Evolutionary conservation across 192 early-diverging fungal genomes (phyloP), one percentile per base, ranked within the genome.

Genomic region (Backusella parvicylindrica): DNA sequence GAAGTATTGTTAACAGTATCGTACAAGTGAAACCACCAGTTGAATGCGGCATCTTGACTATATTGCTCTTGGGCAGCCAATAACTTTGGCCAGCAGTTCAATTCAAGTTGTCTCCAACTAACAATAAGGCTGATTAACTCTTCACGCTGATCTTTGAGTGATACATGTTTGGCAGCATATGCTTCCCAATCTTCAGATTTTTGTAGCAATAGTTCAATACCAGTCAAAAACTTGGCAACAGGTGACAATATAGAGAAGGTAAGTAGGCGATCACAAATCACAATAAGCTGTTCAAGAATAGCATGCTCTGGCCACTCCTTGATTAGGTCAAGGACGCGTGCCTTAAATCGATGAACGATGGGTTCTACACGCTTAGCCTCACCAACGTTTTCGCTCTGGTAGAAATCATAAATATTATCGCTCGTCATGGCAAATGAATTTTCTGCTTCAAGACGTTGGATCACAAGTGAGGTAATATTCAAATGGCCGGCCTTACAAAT

Each of bases 161-260:
- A 94, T 30, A 93, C 90, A 26, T 95, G 92, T 18, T 88, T 82
- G 72, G 90, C 90, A 11, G 97, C 95, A 72, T 94, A 96, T 15
- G 89, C 80, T 81, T 98, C 90, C 98, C 98, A 99, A 78, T 98
- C 97, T 81, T 96, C 91, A 18, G 94, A 93, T 64, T 95, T 94
- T 71, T 90, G 87, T 21, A 98, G 79, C 18, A 99, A 83, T 67
- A 94, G 77, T 80, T 99, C 98, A 68, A 98, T 68, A 35, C 94
- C 96, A 6, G 95, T 91, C 37, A 99, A 75, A 26, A 97, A 86
- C 83, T 96, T 97, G 76, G 96, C 94, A 43, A 97, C 80, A 1
- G 98, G 96, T 7, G 96, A 92, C 28, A 82, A 84, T 63, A 95
- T 86, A 0, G 94, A 80, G 78, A 97, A 95, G 7, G 78, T 76